Conservation (phyloP, 2,329 filamentous ascomycete genomes). For the Xylariaceae sp. region DNA sequence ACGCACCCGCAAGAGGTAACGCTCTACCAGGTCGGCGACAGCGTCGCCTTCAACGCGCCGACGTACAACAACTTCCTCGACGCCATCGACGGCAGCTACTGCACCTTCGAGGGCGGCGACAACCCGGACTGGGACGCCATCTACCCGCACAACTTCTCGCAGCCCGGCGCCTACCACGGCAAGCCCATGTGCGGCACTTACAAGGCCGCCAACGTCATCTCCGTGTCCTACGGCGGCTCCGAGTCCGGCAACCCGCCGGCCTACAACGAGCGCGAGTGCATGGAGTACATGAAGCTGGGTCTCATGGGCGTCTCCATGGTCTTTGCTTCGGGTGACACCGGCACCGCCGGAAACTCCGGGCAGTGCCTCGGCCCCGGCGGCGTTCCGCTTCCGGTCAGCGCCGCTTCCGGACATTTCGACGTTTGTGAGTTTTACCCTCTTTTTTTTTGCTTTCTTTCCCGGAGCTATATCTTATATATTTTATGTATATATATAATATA, state of each 20-base stretch:
- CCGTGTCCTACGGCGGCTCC: slow-evolving; percentile 46
- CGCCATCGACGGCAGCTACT: slow-evolving; percentile 25
- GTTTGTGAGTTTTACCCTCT: not conserved
- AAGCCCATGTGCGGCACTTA: slow-evolving; percentile 41
- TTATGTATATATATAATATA: too few relatives aligned
- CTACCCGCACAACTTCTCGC: slow-evolving; percentile 14
- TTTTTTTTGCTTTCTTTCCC: not conserved
- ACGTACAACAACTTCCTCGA: slow-evolving; percentile 23
- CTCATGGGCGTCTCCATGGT: slow-evolving; percentile 13
- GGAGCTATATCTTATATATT: not conserved
- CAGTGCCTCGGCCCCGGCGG: not conserved
- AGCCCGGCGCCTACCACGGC: slow-evolving; percentile 24
- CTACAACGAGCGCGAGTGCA: slow-evolving; percentile 47
- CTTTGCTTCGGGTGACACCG: slow-evolving; percentile 12
- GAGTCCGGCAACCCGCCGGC: slow-evolving; percentile 43
- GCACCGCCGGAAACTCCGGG: slow-evolving; percentile 5
- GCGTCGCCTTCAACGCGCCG: slow-evolving; percentile 24
- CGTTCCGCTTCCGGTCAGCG: not conserved
- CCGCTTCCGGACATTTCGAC: not conserved
- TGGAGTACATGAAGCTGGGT: slow-evolving; percentile 31
- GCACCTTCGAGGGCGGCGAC: slow-evolving; percentile 22
- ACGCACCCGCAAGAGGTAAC: slow-evolving; percentile 23
- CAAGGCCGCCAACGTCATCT: slow-evolving; percentile 44
- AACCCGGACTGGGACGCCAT: slow-evolving; percentile 20
- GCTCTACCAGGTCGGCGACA: slow-evolving; percentile 24